Conservation (phyloP, 345 rosid genomes). For the Cardiospermum halicacabum region DNA sequence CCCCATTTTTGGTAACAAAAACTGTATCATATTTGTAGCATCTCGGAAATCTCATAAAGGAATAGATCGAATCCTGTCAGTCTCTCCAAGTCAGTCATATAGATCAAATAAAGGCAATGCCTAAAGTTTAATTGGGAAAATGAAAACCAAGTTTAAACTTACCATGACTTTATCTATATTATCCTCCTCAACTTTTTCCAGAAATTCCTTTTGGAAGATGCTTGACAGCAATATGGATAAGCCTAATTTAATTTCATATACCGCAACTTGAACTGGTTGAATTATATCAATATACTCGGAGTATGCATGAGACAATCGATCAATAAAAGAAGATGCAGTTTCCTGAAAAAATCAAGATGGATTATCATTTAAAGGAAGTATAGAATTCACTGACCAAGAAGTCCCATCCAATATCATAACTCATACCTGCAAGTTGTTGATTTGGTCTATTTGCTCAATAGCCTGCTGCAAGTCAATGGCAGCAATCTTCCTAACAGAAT, state of each 20-base stretch:
- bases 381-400: neutral
- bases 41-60: constrained; percentile 84
- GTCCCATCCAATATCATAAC: neutral
- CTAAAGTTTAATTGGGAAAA: constrained; percentile 10
- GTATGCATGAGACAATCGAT: constrained; percentile 58
- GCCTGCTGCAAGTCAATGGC: constrained; percentile 43
- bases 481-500: constrained; percentile 29
- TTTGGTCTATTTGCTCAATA: constrained; percentile 48
- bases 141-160: constrained; percentile 17
- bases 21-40: constrained; percentile 25
- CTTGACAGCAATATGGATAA: constrained; percentile 57
- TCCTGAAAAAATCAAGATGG: constrained; percentile 47
- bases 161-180: constrained; percentile 59
- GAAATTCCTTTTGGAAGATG: constrained; percentile 35
- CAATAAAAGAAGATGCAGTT: constrained; percentile 60
- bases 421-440: constrained; percentile 82
- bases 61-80: constrained; percentile 62
- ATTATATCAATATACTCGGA: constrained; percentile 60
- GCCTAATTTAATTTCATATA: constrained; percentile 88
- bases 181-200: constrained; percentile 37
- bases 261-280: constrained; percentile 90
- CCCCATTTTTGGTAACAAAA: constrained; percentile 24
- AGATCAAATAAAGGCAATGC: constrained; percentile 6
- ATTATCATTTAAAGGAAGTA: constrained; percentile 7
- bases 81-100: constrained; percentile 17